A percentile compares a stretch with the other conserved stretches of the same genome.
Evolutionary conservation across 768 basidiomycete genomes (phyloP).

Genomic region (Neoboletus subvelutipes): DNA sequence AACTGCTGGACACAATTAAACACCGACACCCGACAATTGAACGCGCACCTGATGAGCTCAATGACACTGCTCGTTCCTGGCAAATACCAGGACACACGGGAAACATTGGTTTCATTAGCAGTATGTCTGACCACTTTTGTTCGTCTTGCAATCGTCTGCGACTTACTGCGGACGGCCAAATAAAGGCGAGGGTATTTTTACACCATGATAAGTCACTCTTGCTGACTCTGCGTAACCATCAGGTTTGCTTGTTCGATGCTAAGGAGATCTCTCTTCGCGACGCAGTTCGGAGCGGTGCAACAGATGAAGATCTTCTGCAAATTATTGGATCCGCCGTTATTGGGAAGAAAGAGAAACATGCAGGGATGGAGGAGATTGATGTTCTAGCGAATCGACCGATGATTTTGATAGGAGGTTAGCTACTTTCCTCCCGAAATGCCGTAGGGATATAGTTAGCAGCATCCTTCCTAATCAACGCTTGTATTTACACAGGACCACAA

Average conservation of each 20-base stretch:
- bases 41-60: slow-evolving; percentile 63
- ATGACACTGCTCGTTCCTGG: slow-evolving; percentile 84
- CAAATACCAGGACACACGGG: slow-evolving; percentile 69
- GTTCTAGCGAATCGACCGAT: slow-evolving; percentile 79
- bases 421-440: slow-evolving; percentile 33
- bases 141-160: slow-evolving; percentile 80
- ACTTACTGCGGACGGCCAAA: slow-evolving; percentile 87
- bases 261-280: slow-evolving; percentile 83
- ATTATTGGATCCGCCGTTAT: slow-evolving; percentile 64
- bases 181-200: slow-evolving; percentile 56
- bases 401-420: slow-evolving; percentile 94
- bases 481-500: slow-evolving; percentile 23
- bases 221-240: slow-evolving; percentile 6
- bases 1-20: slow-evolving; percentile 54
- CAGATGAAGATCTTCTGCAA: slow-evolving; percentile 58
- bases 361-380: slow-evolving; percentile 80
- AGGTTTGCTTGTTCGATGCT: slow-evolving; percentile 88
- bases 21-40: slow-evolving; percentile 47
- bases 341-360: slow-evolving; percentile 79
- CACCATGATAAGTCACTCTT: background rate
- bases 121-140: slow-evolving; percentile 94
- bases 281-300: slow-evolving; percentile 61
- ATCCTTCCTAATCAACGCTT: slow-evolving; percentile 23
- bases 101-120: slow-evolving; percentile 84
- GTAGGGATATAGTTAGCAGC: slow-evolving; percentile 18